Evolutionary conservation across 1,284 basidiomycete species (phyloP).

Genomic region (Trametes polyzona): DNA sequence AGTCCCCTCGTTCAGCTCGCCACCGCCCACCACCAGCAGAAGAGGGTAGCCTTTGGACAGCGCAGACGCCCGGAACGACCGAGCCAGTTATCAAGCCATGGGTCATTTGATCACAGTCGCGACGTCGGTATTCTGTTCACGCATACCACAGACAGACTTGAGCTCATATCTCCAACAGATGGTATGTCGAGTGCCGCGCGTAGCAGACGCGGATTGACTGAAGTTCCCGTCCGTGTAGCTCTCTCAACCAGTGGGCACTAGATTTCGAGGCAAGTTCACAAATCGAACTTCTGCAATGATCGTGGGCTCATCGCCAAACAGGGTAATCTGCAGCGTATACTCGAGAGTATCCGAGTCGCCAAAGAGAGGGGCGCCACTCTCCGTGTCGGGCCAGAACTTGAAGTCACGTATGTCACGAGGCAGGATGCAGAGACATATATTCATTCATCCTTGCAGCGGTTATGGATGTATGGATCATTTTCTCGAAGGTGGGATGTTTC

Average conservation of each 20-base stretch:
- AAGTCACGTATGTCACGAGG: conserved; percentile 78
- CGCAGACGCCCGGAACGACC: too few species aligned
- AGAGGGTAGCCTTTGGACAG: too few species aligned
- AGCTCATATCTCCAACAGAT: conserved; percentile 36
- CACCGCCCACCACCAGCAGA: too few species aligned
- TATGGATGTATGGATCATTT: conserved; percentile 97
- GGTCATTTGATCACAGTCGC: conserved; percentile 80
- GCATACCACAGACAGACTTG: background rate
- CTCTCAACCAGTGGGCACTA: conserved; percentile 95
- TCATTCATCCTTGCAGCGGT: conserved; percentile 54
- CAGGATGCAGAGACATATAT: background rate
- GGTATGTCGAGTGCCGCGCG: conserved; percentile 41
- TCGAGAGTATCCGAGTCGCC: conserved; percentile 87
- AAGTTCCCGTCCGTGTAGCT: conserved; percentile 53
- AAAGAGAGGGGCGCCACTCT: conserved; percentile 90
- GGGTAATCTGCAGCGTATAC: conserved; percentile 92
- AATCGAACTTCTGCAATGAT: background rate
- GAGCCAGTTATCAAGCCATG: conserved; percentile 45
- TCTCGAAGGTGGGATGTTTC: conserved; percentile 63
- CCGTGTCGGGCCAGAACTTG: conserved; percentile 98
- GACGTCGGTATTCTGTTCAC: conserved; percentile 37
- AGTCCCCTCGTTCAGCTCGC: too few species aligned
- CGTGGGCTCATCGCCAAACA: conserved; percentile 33
- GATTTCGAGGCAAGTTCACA: conserved; percentile 77
- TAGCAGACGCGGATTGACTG: background rate